Evolutionary conservation across 1,284 basidiomycete species (phyloP), one percentile per base, ranked within the genome.

Genomic region (Cutaneotrichosporon daszewskae): DNA sequence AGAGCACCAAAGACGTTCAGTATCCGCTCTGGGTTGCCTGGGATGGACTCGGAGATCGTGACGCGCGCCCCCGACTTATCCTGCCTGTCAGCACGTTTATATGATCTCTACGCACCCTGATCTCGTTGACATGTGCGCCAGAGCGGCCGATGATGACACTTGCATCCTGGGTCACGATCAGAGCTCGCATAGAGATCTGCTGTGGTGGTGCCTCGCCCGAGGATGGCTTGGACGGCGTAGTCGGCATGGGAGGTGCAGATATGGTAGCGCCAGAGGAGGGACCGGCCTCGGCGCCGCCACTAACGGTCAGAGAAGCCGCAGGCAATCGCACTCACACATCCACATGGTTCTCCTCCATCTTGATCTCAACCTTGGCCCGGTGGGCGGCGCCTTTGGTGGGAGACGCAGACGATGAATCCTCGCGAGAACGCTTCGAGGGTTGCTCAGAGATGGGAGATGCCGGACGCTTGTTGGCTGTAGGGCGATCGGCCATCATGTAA

Each of bases 81-180:
- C 68, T 71, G 34, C 17, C 12, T 9, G 33, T 43, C 39, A 47
- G 49, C 29, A 8, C 37, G 20, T 13, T 5, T 24, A 3, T 9
- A 12, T 11, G 2, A 7, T 19, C 14, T 6, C 4, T 11, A 49
- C 69, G 45, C 32, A 70, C 70, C 47, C 95, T 79, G 58, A 99
- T 98, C 73, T 98, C 94, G 66, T 96, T 97, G 64, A 99, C 92
- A 72, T 98, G 94, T 43, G 87, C 81, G 53, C 95, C 95, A 38
- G 77, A 87, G 72, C 92, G 92, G 31, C 95, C 95, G 64, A 99
- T 99, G 75, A 99, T 98, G 72, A 99, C 91, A 47, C 89, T 94
- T 14, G 95, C 95, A 71, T 99, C 95, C 73, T 96, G 91, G 10
- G 95, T 98, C 58, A 98, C 92, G 64, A 99, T 98, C 63, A 99